Percentiles rank a stretch among this genome's conserved stretches.
Evolutionary conservation across 345 rosid species (phyloP).

Genomic region (Eutrema heterophyllum): DNA sequence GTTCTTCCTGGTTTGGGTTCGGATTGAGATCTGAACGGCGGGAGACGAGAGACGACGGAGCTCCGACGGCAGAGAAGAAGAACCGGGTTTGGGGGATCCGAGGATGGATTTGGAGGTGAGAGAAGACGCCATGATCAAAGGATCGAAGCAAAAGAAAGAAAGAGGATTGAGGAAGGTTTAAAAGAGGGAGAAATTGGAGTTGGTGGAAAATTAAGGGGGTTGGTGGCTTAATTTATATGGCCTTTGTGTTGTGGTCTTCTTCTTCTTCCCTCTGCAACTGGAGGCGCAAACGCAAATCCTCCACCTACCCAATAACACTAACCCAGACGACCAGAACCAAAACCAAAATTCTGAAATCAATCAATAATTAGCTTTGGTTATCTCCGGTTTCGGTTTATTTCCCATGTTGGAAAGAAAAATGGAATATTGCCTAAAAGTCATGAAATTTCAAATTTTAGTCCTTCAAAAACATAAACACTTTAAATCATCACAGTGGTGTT

Average conservation of each 20-base stretch:
- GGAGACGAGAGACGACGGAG: conserved; percentile 43
- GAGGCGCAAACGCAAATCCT: neutral
- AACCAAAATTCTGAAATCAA: neutral
- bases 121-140: conserved; percentile 54
- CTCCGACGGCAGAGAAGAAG: conserved; percentile 39
- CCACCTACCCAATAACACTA: conserved; percentile 22
- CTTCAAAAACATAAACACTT: too few relatives aligned
- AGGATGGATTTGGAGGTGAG: conserved; percentile 43
- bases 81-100: conserved; percentile 37
- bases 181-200: neutral
- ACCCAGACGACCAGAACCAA: conserved; percentile 3
- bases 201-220: conserved; percentile 19
- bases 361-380: neutral
- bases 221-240: conserved; percentile 13
- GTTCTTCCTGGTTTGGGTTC: conserved; percentile 38
- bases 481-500: too few relatives aligned
- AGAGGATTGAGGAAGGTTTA: conserved; percentile 15
- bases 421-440: too few relatives aligned
- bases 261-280: conserved; percentile 9
- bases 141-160: neutral
- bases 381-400: conserved; percentile 2
- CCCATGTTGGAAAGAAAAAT: too few relatives aligned
- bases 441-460: too few relatives aligned
- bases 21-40: conserved; percentile 40
- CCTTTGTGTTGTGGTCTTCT: neutral